These are phyloP conservation scores for Colletotrichum costaricense DNA, from an alignment of 2,329 filamentous ascomycete species.

Conservation along the genomic window DNA sequence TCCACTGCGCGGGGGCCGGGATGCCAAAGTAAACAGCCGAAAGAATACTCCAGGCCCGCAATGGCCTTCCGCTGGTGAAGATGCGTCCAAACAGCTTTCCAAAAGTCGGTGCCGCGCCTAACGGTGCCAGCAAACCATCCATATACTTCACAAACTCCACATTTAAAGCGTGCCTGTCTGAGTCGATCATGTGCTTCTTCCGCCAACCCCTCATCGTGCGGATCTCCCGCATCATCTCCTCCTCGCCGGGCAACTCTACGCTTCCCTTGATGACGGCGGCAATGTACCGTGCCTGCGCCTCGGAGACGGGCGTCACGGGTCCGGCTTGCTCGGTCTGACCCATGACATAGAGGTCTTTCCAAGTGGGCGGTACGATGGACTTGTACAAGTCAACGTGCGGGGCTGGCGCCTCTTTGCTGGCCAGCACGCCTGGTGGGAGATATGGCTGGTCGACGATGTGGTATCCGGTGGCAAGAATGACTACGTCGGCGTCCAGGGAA, in stretches of 20 bases:
- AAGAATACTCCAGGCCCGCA: conserved; percentile 42
- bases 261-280: conserved; percentile 43
- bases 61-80: conserved; percentile 41
- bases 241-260: conserved; percentile 40
- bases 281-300: conserved; percentile 49
- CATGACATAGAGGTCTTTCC: conserved; percentile 47
- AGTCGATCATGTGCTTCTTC: conserved; percentile 42
- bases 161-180: conserved; percentile 45
- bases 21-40: conserved; percentile 49
- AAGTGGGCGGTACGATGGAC: conserved; percentile 43
- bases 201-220: conserved; percentile 41
- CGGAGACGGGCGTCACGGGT: conserved; percentile 44
- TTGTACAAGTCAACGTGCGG: conserved; percentile 46
- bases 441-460: conserved; percentile 38
- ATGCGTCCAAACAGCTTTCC: conserved; percentile 41
- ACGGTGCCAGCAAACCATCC: conserved; percentile 46
- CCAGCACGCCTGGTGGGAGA: conserved; percentile 41
- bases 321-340: conserved; percentile 47
- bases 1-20: conserved; percentile 48
- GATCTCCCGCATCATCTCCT: conserved; percentile 43
- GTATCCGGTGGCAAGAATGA: conserved; percentile 64
- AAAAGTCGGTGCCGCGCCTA: conserved; percentile 46
- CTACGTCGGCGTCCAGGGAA: conserved; percentile 53
- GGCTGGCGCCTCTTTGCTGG: conserved; percentile 36
- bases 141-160: conserved; percentile 44